Evolutionary conservation across 495 filamentous ascomycete genomes (phyloP), one percentile per base, ranked within the genome.

Genomic region (Friedmanniomyces simplex): DNA sequence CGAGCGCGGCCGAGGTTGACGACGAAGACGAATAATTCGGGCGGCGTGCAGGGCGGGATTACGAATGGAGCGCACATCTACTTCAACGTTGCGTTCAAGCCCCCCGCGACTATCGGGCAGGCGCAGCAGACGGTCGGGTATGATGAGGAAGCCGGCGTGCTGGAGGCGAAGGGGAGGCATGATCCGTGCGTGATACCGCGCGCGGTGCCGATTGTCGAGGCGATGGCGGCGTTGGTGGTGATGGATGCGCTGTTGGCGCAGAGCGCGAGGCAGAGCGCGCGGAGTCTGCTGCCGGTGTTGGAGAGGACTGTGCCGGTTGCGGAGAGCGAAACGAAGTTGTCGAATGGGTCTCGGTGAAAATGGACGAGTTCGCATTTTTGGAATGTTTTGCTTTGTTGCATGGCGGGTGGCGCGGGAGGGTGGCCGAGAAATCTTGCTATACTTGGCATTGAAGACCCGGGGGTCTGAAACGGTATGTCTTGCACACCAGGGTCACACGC

Each of bases 21-120:
- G 20, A 97, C 94, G 39, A 86, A 84, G 72, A 96, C 94, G 34
- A 98, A 98, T 76, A 93, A 95, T 77, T 93, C 87, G 1, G 94
- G 93, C 22, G 93, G 93, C 63, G 88, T 98, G 63, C 93, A 98
- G 74, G 93, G 93, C 41, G 93, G 93, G 57, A 98, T 98, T 70
- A 86, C 86, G 51, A 98, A 98, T 71, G 93, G 94, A 50, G 88
- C 89, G 21, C 85, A 82, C 28, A 89, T 98, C 73, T 97, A 91
- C 78, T 97, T 98, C 81, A 84, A 85, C 46, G 82, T 96, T 25
- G 93, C 80, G 14, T 98, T 98, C 82, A 98, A 98, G 75, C 87
- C 91, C 1, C 82, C 93, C 8, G 93, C 93, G 10, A 98, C 93
- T 10, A 98, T 98, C 67, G 89, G 89, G 34, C 87, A 91, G 73